Conservation (phyloP, 2,329 filamentous ascomycete genomes). For the Colletotrichum salicis region DNA sequence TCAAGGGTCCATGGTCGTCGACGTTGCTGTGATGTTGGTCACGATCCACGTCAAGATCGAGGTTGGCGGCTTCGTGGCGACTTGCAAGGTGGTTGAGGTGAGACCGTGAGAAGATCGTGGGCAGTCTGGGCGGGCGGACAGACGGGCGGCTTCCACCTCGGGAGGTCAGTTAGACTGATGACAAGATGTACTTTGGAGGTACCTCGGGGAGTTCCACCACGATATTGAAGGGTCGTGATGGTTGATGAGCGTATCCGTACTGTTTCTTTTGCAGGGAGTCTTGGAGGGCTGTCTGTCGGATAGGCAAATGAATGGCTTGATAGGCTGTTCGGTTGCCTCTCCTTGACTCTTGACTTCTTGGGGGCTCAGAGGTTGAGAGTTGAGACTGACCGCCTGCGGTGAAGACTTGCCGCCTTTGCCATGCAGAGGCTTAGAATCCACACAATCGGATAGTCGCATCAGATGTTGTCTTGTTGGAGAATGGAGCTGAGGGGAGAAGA, state of each 20-base stretch:
- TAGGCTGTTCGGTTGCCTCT: neutral
- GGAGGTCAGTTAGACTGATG: neutral
- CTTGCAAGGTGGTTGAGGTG: neutral
- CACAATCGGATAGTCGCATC: neutral
- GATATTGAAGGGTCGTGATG: neutral
- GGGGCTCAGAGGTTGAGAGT: no score
- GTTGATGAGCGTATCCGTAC: neutral
- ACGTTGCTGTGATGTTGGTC: neutral
- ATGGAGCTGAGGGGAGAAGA: neutral
- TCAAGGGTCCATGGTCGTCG: neutral
- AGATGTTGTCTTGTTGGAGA: slow-evolving; percentile 16
- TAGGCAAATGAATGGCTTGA: neutral
- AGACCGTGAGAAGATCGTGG: neutral
- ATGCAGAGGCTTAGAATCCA: neutral
- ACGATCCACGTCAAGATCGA: neutral
- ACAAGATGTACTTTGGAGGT: neutral
- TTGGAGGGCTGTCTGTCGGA: no score
- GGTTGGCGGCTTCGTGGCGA: neutral
- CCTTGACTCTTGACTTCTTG: neutral
- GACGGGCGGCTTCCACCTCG: neutral
- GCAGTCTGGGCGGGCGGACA: slow-evolving; percentile 2
- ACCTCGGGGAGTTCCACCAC: neutral
- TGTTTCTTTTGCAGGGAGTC: neutral
- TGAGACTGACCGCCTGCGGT: slow-evolving; percentile 8
- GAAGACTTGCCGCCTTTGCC: slow-evolving; percentile 27